Evolutionary conservation across 1,139 yeast genomes (phyloP), one percentile per base, ranked within the genome.

Genomic region (Protomyces inundatus): DNA sequence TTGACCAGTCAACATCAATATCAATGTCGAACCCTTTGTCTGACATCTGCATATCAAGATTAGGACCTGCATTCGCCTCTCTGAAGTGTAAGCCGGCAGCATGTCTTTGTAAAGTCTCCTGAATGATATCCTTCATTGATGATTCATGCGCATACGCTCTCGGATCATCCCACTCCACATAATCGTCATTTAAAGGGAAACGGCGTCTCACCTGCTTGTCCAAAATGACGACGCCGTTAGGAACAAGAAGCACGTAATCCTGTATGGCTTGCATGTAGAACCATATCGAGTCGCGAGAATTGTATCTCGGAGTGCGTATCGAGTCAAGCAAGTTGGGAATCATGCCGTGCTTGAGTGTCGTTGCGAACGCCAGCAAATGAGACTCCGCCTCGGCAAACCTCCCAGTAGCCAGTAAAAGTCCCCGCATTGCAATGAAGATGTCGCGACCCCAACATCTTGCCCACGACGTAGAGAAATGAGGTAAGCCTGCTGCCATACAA

Each of bases 381-480:
- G 77, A 75, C 70, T 81, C 85, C 0, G 98, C 98, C 65, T 86
- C 93, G 2, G 87, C 88, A 71, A 74, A 83, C 65, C 98, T 80
- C 14, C 87, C 95, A 0, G 97, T 82, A 0, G 87, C 86, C 50
- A 91, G 76, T 67, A 90, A 77, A 58, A 91, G 79, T 0, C 98
- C 98, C 68, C 97, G 80, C 64, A 88, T 80, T 0, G 97, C 82
- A 64, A 93, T 86, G 73, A 93, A 93, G 1, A 90, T 96, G 76
- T 93, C 98, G 73, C 98, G 82, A 37, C 98, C 98, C 98, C 98
- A 93, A 73, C 97, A 90, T 75, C 98, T 82, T 96, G 91, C 90
- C 74, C 88, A 90, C 69, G 87, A 90, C 66, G 82, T 82, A 72
- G 95, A 85, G 75, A 93, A 93, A 76, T 91, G 97, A 2, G 98